These are phyloP conservation scores for Ophiobolus disseminans DNA, from an alignment of 2,329 filamentous ascomycete species.

Conservation along the genomic window DNA sequence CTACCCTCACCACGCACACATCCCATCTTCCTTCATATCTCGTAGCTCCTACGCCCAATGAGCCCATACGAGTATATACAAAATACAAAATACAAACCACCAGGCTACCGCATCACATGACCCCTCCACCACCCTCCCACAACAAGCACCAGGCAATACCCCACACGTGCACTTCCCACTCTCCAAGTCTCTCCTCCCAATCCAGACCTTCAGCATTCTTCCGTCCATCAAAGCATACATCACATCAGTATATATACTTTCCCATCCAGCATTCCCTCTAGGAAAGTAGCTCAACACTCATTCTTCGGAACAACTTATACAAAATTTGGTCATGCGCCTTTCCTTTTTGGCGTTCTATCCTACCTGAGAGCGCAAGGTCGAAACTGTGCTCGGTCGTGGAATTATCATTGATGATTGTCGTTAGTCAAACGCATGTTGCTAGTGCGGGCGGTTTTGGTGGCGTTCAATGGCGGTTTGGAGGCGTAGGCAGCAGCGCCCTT, in stretches of 20 bases:
- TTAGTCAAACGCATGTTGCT: too few relatives aligned
- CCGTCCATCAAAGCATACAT: not conserved
- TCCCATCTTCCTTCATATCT: too few relatives aligned
- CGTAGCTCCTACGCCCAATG: too few relatives aligned
- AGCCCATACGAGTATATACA: too few relatives aligned
- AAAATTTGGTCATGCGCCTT: not conserved
- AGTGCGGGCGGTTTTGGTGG: too few relatives aligned
- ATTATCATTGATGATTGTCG: too few relatives aligned
- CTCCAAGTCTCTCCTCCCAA: too few relatives aligned
- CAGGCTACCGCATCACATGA: not conserved
- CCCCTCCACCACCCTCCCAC: not conserved
- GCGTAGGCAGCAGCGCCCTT: too few relatives aligned
- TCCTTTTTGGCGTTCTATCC: not conserved
- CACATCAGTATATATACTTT: not conserved
- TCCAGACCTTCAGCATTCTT: not conserved
- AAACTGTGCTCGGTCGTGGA: too few relatives aligned
- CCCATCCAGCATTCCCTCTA: not conserved
- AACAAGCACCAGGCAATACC: not conserved
- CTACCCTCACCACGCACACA: too few relatives aligned
- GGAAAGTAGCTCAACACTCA: conserved; percentile 2
- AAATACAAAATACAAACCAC: too few relatives aligned
- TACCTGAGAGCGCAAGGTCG: not conserved
- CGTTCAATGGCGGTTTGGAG: too few relatives aligned
- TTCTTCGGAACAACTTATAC: not conserved
- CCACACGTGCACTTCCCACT: not conserved